These are phyloP conservation scores for Saccharomycopsis amapae DNA, from an alignment of 805 yeast species.

Conservation along the genomic window DNA sequence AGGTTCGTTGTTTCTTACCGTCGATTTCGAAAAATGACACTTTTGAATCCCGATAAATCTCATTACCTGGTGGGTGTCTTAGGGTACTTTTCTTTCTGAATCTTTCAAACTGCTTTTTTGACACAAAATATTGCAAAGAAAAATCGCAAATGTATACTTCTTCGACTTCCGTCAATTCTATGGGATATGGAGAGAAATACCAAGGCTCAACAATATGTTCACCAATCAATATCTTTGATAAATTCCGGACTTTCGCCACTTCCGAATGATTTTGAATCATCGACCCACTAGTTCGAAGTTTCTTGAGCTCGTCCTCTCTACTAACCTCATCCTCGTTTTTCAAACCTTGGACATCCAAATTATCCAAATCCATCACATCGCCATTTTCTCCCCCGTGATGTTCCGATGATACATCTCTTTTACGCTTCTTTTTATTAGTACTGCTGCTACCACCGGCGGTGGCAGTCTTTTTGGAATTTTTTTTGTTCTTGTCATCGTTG, in stretches of 20 bases:
- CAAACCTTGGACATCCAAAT: conserved; percentile 78
- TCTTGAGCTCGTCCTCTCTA: conserved; percentile 88
- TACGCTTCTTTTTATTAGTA: conserved; percentile 34
- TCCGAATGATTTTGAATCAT: conserved; percentile 89
- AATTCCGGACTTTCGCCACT: conserved; percentile 83
- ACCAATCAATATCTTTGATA: conserved; percentile 74
- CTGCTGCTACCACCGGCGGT: conserved; percentile 25
- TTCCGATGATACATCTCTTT: conserved; percentile 21
- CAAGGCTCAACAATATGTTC: conserved; percentile 93
- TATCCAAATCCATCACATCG: conserved; percentile 79
- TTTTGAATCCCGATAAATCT: conserved; percentile 85
- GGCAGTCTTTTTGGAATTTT: conserved; percentile 21
- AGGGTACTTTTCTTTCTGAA: conserved; percentile 82
- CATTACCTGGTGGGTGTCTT: conserved; percentile 98
- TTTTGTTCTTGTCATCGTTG: conserved; percentile 38
- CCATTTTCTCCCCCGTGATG: conserved; percentile 27
- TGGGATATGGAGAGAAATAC: conserved; percentile 97
- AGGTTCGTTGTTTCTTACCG: conserved; percentile 90
- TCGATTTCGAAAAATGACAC: conserved; percentile 96
- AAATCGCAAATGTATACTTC: conserved; percentile 87
- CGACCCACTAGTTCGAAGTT: conserved; percentile 89
- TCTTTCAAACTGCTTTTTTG: conserved; percentile 85
- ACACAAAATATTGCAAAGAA: conserved; percentile 81
- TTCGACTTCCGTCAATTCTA: conserved; percentile 90
- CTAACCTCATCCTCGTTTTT: conserved; percentile 58